Base-by-base conservation (phyloP, 305 asterid genomes). In the Fraxinus velutina region DNA sequence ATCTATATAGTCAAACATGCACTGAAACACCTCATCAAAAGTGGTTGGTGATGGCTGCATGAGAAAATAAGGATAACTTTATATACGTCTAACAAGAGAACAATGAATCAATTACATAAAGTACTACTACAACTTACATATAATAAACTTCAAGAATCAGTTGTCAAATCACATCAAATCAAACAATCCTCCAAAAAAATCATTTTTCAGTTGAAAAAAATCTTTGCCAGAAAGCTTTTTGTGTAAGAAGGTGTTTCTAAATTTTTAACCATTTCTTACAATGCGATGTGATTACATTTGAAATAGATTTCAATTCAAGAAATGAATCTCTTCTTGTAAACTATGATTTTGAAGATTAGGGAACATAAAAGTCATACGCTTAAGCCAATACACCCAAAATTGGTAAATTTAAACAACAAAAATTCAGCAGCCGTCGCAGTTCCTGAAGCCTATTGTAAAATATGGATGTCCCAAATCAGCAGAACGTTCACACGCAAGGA, bases 31-130 rank as follows among this genome's bases (percentile, higher is more conserved):
- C 88, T 96, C 99, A 80, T 96, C 97, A 37, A 94, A 96, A 68
- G 97, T 90, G 78, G 93, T 90, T 64, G 99, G 99, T 73, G 99
- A 92, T 84, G 99, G 99, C 99, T 96, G 97, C 97, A 90, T 8
- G 74, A 84, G 76, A 77, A 81, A 86, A 81, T 36, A 78, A 79
- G 57, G 64, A 44, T 70, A 71, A 71, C 37, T 55, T 80, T 78
- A 82, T 17, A 77, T 74, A 30, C 44, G 15, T 32, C 78, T 10
- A 13, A n/a, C 68, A 66, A 73, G 44, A 24, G 27, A 30, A 36
- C 15, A 39, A 42, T 22, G 39, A 64, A 22, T 57, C 15, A 15
- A 32, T 21, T 30, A 32, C 10, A 75, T 17, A 24, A 27, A 68
- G 42, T 33, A 74, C 52, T 81, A 21, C 22, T 52, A 52, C 50